phyloP scores from a whole-genome alignment of 441 rosid species.

The Eruca vesicaria region DNA sequence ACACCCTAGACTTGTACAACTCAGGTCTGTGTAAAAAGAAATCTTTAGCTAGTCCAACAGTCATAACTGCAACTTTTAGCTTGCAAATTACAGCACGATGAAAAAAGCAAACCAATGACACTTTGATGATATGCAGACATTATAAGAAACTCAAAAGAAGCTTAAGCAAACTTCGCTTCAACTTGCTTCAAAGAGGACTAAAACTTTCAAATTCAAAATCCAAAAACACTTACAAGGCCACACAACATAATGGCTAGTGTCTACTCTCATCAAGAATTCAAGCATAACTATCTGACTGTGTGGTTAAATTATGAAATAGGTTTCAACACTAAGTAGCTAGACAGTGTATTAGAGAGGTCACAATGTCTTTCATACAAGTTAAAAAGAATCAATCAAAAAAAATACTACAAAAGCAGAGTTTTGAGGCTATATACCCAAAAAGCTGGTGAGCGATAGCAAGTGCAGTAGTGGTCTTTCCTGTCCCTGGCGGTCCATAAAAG shows the following conservation, averaged over 20 bases:
- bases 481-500: slow-evolving; percentile 95
- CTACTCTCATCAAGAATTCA: neutral
- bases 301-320: neutral
- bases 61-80: neutral
- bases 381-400: neutral
- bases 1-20: slow-evolving; percentile 87
- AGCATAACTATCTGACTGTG: neutral
- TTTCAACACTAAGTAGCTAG: neutral
- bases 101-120: neutral
- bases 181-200: neutral
- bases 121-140: neutral
- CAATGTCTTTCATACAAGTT: neutral
- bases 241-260: neutral
- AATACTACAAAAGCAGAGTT: neutral
- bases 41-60: neutral
- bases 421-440: slow-evolving; percentile 49
- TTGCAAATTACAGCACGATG: neutral
- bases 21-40: slow-evolving; percentile 60
- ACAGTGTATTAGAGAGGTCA: neutral
- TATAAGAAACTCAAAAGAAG: neutral
- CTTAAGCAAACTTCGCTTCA: neutral
- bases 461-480: slow-evolving; percentile 93
- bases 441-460: slow-evolving; percentile 94
- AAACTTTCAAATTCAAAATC: neutral
- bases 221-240: neutral